phyloP scores from a whole-genome alignment of 225 moss, liverwort and hornwort species.

The Pseudoscleropodium purum region DNA sequence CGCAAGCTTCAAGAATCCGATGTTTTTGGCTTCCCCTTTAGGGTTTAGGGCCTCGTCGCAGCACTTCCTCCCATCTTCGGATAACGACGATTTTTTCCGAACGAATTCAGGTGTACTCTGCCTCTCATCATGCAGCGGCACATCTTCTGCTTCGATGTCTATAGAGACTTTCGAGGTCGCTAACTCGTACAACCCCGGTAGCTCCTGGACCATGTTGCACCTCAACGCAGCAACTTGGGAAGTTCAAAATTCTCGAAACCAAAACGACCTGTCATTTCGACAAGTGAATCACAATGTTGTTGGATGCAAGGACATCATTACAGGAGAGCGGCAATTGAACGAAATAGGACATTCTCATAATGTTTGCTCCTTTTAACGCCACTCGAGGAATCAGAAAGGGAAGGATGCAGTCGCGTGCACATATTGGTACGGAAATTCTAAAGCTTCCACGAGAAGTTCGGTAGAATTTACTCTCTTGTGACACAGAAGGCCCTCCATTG shows the following conservation, averaged over 20 bases:
- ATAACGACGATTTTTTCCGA: neutral
- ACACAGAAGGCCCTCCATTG: neutral
- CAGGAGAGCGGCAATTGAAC: neutral
- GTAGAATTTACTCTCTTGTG: neutral
- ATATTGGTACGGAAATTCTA: neutral
- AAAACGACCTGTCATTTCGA: neutral
- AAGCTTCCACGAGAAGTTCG: neutral
- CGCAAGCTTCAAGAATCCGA: slow-evolving; percentile 5
- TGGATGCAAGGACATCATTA: neutral
- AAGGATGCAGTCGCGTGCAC: neutral
- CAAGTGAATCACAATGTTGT: neutral
- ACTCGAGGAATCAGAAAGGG: neutral
- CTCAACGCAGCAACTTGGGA: neutral
- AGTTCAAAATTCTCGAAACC: neutral
- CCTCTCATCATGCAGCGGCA: neutral
- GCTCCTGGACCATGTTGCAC: neutral
- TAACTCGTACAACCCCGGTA: neutral
- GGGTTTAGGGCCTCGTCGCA: neutral
- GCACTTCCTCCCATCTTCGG: neutral
- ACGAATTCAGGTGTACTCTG: neutral
- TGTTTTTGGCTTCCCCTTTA: neutral
- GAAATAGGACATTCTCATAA: neutral
- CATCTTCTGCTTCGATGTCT: slow-evolving; percentile 1
- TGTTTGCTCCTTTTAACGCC: neutral
- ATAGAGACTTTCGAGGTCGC: neutral